Conservation (phyloP, 805 yeast genomes). For the Maudiozyma saulgeensis region DNA sequence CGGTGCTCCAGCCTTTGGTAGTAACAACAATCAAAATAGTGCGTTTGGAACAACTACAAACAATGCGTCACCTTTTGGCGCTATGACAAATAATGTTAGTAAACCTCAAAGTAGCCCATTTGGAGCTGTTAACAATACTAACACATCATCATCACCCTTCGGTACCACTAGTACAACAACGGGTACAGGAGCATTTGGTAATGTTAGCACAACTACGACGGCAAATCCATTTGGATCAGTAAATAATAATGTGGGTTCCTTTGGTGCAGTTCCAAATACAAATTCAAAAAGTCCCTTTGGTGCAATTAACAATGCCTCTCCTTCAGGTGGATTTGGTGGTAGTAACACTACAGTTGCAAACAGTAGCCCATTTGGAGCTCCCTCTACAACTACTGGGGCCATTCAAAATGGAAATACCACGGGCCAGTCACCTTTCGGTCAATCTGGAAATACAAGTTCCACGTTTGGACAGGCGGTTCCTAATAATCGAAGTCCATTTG, state of each 20-base stretch:
- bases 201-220: constrained; percentile 3
- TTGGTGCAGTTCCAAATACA: not conserved
- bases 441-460: not conserved
- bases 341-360: not conserved
- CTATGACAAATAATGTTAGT: not conserved
- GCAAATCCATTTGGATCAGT: not conserved
- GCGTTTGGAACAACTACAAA: constrained; percentile 11
- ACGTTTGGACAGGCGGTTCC: no score
- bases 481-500: not conserved
- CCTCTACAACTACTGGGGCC: not conserved
- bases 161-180: constrained; percentile 5
- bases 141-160: constrained; percentile 5
- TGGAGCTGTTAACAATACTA: constrained; percentile 5
- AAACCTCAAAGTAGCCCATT: not conserved
- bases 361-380: not conserved
- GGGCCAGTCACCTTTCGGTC: not conserved
- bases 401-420: not conserved
- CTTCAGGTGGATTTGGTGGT: not conserved
- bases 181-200: constrained; percentile 21
- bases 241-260: not conserved
- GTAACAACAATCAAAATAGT: not conserved
- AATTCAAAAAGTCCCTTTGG: constrained; percentile 7
- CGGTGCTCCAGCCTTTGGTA: constrained; percentile 15
- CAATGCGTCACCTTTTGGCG: constrained; percentile 17
- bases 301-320: not conserved